Evolutionary conservation across 2,329 filamentous ascomycete genomes (phyloP).

Genomic region (Cercospora zeae-maydis): DNA sequence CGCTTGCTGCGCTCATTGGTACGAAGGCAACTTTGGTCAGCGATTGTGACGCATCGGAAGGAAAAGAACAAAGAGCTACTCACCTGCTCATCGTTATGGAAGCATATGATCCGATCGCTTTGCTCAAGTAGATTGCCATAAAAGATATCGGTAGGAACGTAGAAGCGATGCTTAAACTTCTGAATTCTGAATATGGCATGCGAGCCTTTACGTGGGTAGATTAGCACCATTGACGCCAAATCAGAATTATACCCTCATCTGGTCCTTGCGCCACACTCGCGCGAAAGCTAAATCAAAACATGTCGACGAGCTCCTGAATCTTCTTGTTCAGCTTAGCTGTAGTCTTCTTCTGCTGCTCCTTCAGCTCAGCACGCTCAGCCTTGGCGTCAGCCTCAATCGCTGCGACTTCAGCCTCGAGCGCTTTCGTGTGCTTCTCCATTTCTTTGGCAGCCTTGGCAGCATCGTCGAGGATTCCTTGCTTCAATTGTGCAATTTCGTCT

Average conservation of each 20-base stretch:
- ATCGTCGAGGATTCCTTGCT: conserved; percentile 17
- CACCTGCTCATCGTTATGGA: not conserved
- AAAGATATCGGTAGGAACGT: no score
- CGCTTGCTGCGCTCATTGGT: not conserved
- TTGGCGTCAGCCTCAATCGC: conserved; percentile 19
- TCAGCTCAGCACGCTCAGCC: conserved; percentile 22
- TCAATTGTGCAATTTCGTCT: conserved; percentile 22
- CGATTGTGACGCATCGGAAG: not conserved
- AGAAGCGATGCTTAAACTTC: no score
- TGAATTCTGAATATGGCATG: no score
- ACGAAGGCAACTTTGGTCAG: not conserved
- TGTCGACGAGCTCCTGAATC: conserved; percentile 19
- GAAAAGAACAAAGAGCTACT: not conserved
- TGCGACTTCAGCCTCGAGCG: conserved; percentile 19
- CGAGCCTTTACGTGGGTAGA: not conserved
- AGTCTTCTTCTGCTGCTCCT: conserved; percentile 19
- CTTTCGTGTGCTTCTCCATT: conserved; percentile 18
- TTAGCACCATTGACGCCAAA: not conserved
- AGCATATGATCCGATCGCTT: no score
- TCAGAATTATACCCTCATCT: not conserved
- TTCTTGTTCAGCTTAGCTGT: conserved; percentile 22
- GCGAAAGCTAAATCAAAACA: not conserved
- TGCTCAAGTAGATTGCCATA: no score
- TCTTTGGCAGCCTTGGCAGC: conserved; percentile 12
- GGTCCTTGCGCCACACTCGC: not conserved